Evolutionary conservation across 2,329 filamentous ascomycete species (phyloP).

Genomic region (Monilinia aucupariae): DNA sequence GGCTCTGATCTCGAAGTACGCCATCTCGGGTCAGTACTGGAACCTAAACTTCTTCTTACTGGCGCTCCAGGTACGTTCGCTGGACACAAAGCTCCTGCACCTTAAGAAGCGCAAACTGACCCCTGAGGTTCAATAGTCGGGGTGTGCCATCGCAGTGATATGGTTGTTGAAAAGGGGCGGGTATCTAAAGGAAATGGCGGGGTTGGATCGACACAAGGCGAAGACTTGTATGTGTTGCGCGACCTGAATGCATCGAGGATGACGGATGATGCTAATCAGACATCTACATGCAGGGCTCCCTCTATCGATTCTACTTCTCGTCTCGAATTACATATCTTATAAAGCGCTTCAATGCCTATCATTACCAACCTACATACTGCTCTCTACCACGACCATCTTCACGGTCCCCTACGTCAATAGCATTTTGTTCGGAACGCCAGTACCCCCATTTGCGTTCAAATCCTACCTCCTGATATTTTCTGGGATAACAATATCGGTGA

Average conservation of each 20-base stretch:
- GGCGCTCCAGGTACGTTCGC: constrained; percentile 12
- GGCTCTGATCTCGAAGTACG: constrained; percentile 11
- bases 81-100: too few species aligned
- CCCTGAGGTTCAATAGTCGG: background rate
- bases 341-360: constrained; percentile 17
- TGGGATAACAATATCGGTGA: constrained; percentile 12
- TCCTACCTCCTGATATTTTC: constrained; percentile 11
- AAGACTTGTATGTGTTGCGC: constrained; percentile 12
- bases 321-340: constrained; percentile 13
- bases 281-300: constrained; percentile 11
- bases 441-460: constrained; percentile 6
- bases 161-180: constrained; percentile 6
- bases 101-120: constrained; percentile 4
- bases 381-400: constrained; percentile 16
- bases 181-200: constrained; percentile 9
- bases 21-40: constrained; percentile 14
- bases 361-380: constrained; percentile 15
- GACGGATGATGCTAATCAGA: background rate
- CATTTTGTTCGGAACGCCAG: constrained; percentile 10
- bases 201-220: constrained; percentile 3
- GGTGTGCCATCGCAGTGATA: constrained; percentile 1
- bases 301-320: constrained; percentile 9
- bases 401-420: constrained; percentile 12
- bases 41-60: constrained; percentile 17
- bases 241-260: background rate